Evolutionary conservation across 2,329 filamentous ascomycete species (phyloP), one percentile per base, ranked within the genome.

Genomic region (Eutypa lata): DNA sequence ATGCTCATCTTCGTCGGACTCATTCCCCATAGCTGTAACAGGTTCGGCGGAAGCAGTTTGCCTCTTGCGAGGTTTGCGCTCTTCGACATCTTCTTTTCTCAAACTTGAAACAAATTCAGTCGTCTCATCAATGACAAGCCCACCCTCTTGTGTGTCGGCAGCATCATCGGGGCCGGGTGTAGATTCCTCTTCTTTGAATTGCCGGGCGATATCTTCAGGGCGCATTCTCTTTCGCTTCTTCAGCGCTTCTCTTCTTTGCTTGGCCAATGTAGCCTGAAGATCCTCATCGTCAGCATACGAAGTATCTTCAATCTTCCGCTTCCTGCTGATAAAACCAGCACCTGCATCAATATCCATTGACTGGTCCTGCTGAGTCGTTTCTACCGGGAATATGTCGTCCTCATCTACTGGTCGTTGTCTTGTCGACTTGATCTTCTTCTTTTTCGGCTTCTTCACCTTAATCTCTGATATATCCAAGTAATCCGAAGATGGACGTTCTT

Each of bases 401-500:
- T 86, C 83, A 42, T 86, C 83, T n/a, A 78, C 73, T 1, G 79
- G 80, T 60, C 87, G 88, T 66, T 89, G 84, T 48, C 89, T 80
- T 2, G 88, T 90, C 22, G 83, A 79, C 69, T 91, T 93, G 31
- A 84, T 81, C 73, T 93, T 94, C 75, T 93, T 95, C 71, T 86
- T 97, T 73, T 96, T 97, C 1, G 90, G 87, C 70, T 96, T 99
- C 74, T 91, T 95, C 57, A 97, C 82, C 71, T 97, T 99, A 65
- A 97, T 83, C 61, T 94, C 88, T 2, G 89, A 89, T 16, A 87
- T 75, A 56, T 96, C 91, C 58, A 95, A 78, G 68, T 99, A 99
- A 69, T 99, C 94, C 18, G 92, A 96, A 16, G 82, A 75, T 1
- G 86, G 86, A 8, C 82, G 78, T 43, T 89, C 84, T 18, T 86